Base-by-base conservation (phyloP, 805 yeast genomes). In the Priceomyces medius region DNA sequence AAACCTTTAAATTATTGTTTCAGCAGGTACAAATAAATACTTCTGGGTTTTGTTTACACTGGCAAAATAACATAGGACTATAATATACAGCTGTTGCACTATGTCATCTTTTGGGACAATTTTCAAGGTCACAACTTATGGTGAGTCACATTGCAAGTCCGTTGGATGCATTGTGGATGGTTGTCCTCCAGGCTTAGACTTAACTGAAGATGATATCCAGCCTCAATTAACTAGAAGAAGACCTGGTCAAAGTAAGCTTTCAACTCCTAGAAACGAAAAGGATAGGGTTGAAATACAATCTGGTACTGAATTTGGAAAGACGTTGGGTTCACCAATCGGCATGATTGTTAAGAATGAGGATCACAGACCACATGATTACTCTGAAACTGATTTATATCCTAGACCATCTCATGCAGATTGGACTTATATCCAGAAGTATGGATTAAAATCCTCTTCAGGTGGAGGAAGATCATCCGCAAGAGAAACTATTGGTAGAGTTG, bases 101-200 rank as follows among this genome's bases (percentile, higher is more conserved):
- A 71, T 71, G 76, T 71, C 76, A 35, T 43, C 68, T 16, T 71
- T 68, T 48, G 76, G 76, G 35, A 60, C 56, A 18, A 46, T 67
- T 40, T 71, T 70, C 54, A 62, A 64, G 43, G 98, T 91, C 51
- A 91, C 98, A 48, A 91, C 99, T 21, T 91, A 89, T 73, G 99
- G 99, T 51, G 99, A 93, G 64, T 88, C 97, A 7, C 99, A 93
- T 71, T 93, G 99, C 72, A 85, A 81, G 56, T 87, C 96, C 7
- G 99, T 93, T 31, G 99, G 99, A 23, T 93, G 98, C 68, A 93
- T 93, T 47, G 97, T 93, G 29, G 99, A 93, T 54, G 99, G 99
- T 44, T 93, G 89, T 31, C 99, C 99, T 21, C 97, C 99, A 20
- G 96, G 96, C 23, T 74, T 93, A 79, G 76, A 80, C 6, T 77